Base-by-base conservation (phyloP, 768 basidiomycete genomes). In the Tulasnella calospora region DNA sequence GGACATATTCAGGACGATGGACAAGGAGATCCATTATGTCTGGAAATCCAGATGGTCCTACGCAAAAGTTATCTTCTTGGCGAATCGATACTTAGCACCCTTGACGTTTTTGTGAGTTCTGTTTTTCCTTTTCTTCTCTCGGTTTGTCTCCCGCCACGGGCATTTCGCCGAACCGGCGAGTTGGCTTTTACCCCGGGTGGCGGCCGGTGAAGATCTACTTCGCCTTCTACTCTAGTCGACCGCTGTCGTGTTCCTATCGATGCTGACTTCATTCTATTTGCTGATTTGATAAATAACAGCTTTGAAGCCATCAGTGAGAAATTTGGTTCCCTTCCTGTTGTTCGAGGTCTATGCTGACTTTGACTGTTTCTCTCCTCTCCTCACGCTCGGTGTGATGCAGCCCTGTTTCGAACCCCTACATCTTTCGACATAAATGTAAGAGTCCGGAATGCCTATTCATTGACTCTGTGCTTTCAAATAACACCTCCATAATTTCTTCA, bases 11-110 rank as follows among this genome's bases (percentile, higher is more conserved):
- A 76, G 33, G 27, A 57, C 75, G 36, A 46, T 76, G 33, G 75
- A 76, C 57, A 46, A 57, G n/a, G 75, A 76, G 40, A 38, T 61
- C 8, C 55, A 76, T 44, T 76, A 76, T 36, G 75, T 76, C 51
- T 76, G 75, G 75, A 72, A 40, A 46, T 40, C 71, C 30, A 72
- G 71, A 46, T 72, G 71, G 71, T 40, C 38, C 44, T 72, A 72
- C 21, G 71, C 71, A 0, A 72, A 72, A 33, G 71, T 72, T 23
- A 72, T 72, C 3, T 72, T 72, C 44, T 46, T 72, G 38, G 36
- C 36, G 1, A 72, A 72, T n/a, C 71, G 71, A 40, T 72, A 72
- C 36, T n/a, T 72, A 17, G 71, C 71, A 5, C 71, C 71, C 9
- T 0, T 72, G 13, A 36, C 44, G 7, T n/a, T 40, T 12, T 15